These are phyloP conservation scores for Solanum medicagineum DNA, from an alignment of 257 asterid genomes.

Conservation along the genomic window DNA sequence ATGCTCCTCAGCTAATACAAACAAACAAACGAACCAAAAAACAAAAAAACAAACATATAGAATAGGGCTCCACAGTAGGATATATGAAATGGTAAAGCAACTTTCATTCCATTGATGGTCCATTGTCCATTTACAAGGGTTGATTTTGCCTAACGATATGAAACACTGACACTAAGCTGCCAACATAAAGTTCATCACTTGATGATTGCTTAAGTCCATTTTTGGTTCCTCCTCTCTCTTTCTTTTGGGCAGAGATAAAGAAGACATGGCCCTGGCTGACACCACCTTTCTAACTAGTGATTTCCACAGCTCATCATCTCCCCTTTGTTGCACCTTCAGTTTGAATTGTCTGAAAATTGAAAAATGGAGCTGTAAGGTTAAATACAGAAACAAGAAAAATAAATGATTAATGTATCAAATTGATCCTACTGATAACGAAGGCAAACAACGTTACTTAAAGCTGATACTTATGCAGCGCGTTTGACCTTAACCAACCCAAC, in stretches of 20 bases:
- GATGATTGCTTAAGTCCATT: slow-evolving; percentile 10
- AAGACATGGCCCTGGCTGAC: slow-evolving; percentile 50
- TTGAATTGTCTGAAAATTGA: slow-evolving; percentile 53
- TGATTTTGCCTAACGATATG: background rate
- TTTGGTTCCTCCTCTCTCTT: slow-evolving; percentile 41
- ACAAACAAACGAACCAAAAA: background rate
- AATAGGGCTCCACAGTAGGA: background rate
- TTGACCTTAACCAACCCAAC: background rate
- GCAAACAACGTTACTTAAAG: background rate
- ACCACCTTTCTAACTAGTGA: slow-evolving; percentile 58
- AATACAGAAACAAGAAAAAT: background rate
- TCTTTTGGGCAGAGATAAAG: slow-evolving; percentile 48
- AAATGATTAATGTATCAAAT: background rate
- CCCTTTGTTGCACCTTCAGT: slow-evolving; percentile 35
- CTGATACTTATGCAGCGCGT: background rate
- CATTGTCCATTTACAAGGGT: background rate
- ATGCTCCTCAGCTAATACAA: background rate
- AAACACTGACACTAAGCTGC: background rate
- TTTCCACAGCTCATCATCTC: slow-evolving; percentile 45
- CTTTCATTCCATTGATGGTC: background rate
- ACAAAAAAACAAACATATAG: background rate
- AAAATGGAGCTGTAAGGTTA: background rate
- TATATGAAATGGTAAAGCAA: background rate
- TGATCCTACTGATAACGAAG: slow-evolving; percentile 1
- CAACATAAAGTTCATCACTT: slow-evolving; percentile 23